phyloP scores from a whole-genome alignment of 805 yeast species.

The Starmerella bacillaris region DNA sequence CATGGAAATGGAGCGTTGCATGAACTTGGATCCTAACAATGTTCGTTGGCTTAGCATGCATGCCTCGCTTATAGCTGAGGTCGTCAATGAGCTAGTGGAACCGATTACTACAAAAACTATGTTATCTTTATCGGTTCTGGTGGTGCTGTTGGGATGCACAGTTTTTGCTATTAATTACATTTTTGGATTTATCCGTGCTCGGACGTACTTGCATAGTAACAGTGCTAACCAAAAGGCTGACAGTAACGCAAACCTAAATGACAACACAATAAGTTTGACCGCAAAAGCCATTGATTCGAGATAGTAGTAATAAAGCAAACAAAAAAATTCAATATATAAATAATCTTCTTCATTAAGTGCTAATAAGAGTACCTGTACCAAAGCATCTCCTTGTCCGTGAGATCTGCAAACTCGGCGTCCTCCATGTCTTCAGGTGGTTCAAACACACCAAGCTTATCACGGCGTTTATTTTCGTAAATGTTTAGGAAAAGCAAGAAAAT shows the following conservation, averaged over 20 bases:
- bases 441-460: conserved; percentile 3
- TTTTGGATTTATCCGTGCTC: conserved; percentile 14
- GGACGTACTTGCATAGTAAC: conserved; percentile 5
- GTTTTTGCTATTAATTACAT: conserved; percentile 10
- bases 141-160: background rate
- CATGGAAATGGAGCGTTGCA: conserved; percentile 56
- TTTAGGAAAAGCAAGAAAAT: conserved; percentile 15
- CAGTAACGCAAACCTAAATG: no score
- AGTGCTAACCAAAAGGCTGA: no score
- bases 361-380: conserved; percentile 30
- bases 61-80: conserved; percentile 65
- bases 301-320: no score
- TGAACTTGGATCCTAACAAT: conserved; percentile 52
- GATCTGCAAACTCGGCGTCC: conserved; percentile 28
- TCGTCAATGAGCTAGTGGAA: conserved; percentile 51
- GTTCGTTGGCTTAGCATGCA: conserved; percentile 48
- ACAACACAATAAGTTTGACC: no score
- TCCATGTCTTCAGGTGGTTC: conserved; percentile 3
- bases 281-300: no score
- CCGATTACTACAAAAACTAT: conserved; percentile 32
- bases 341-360: no score
- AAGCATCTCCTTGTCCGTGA: conserved; percentile 38
- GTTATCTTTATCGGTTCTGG: background rate
- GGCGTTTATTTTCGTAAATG: conserved; percentile 18
- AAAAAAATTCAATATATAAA: no score